These are phyloP conservation scores for Gossypium turneri DNA, from an alignment of 345 rosid genomes.

Conservation along the genomic window DNA sequence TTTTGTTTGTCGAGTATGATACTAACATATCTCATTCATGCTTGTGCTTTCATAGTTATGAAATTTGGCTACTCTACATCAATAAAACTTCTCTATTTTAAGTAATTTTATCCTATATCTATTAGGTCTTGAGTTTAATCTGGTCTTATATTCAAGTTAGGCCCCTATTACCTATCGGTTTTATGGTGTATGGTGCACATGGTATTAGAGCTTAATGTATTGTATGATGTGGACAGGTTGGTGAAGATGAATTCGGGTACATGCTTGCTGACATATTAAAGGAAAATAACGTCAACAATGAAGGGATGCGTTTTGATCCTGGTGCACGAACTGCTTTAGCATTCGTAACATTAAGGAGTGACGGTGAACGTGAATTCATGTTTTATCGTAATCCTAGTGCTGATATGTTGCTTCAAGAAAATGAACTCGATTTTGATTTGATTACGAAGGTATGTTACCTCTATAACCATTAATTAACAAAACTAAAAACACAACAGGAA, in stretches of 20 bases:
- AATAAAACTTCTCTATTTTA: not conserved
- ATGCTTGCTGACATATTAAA: slow-evolving; percentile 86
- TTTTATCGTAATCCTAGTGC: slow-evolving; percentile 98
- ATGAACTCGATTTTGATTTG: slow-evolving; percentile 77
- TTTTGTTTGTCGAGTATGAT: not conserved
- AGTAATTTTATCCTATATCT: not conserved
- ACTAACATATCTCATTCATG: not conserved
- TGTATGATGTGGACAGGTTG: slow-evolving; percentile 52
- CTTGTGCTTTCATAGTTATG: not conserved
- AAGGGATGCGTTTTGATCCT: slow-evolving; percentile 86
- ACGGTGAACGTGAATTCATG: slow-evolving; percentile 98
- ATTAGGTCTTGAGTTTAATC: too few species aligned
- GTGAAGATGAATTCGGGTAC: slow-evolving; percentile 96
- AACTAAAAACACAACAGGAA: not conserved
- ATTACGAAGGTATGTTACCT: slow-evolving; percentile 60
- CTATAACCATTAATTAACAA: not conserved
- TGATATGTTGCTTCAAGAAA: slow-evolving; percentile 82
- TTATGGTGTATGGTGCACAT: not conserved
- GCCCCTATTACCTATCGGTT: not conserved
- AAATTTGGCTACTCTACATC: not conserved
- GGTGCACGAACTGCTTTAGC: slow-evolving; percentile 96
- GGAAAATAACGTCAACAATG: slow-evolving; percentile 75
- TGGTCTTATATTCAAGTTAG: not conserved
- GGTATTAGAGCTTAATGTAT: not conserved
- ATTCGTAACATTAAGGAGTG: slow-evolving; percentile 75